phyloP scores from a whole-genome alignment of 495 filamentous ascomycete species.

The Delitschia confertaspora region DNA sequence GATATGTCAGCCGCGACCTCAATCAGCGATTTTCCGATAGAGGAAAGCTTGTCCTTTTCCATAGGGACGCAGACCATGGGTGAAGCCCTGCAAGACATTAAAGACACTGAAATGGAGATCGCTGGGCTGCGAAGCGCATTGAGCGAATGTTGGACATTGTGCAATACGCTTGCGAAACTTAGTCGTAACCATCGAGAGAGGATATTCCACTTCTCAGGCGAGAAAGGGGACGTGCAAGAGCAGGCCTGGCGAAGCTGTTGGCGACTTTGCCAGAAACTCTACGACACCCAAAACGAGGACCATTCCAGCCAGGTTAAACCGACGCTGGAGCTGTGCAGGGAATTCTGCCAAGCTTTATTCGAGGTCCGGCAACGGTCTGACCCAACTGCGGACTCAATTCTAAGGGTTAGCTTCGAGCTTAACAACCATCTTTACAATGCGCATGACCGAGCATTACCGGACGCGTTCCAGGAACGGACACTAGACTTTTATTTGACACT shows the following conservation, averaged over 20 bases:
- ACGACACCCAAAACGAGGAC: constrained; percentile 66
- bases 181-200: constrained; percentile 76
- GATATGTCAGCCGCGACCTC: constrained; percentile 8
- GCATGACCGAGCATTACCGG: constrained; percentile 74
- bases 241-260: constrained; percentile 88
- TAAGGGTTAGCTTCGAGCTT: constrained; percentile 85
- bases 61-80: constrained; percentile 27
- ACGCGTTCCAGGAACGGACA: constrained; percentile 81
- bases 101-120: constrained; percentile 55
- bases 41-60: constrained; percentile 8
- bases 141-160: constrained; percentile 87
- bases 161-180: constrained; percentile 78
- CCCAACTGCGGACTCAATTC: constrained; percentile 70
- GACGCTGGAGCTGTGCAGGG: constrained; percentile 77
- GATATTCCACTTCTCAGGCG: constrained; percentile 56
- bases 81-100: constrained; percentile 32
- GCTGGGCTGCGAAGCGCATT: constrained; percentile 65
- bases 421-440: constrained; percentile 93
- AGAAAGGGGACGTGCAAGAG: constrained; percentile 66
- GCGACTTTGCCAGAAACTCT: constrained; percentile 80
- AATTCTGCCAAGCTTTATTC: constrained; percentile 85
- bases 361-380: constrained; percentile 68
- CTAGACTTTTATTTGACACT: constrained; percentile 90
- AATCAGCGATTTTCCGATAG: constrained; percentile 1
- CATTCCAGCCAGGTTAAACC: constrained; percentile 62